Base-by-base conservation (phyloP, 176 grass and related monocot species). In the Areca catechu region DNA sequence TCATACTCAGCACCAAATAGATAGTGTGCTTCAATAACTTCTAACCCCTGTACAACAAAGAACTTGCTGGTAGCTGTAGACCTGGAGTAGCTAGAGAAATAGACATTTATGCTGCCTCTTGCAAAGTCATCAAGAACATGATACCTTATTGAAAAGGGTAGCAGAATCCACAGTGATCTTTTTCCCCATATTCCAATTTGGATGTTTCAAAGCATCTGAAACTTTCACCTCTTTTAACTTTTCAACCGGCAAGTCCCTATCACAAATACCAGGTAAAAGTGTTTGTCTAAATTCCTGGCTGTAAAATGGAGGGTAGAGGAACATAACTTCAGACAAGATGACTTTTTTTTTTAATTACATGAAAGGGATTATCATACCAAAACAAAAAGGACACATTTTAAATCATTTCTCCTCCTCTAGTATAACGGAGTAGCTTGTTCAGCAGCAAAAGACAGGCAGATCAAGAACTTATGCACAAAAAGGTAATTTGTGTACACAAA, bases 101-200 rank as follows among this genome's bases (percentile, higher is more conserved):
- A 9, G 16, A 73, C 10, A 25, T 57, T 3, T 49, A 23, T 69
- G 47, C 63, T 74, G 24, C 17, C 47, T 43, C 10, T 43, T 43
- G 34, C 34, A 43, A 12, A 12, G 34, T 43, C 34, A 43, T 43
- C 34, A 43, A 43, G 9, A 3, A 43, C 34, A 43, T 69, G 22
- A 70, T 47, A 98, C 87, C 77, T 98, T 98, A 66, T 98, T 98
- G 76, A 98, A 98, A 29, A 98, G 76, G 48, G 93, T 98, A 72
- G 93, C 93, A 63, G 93, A 98, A 78, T 98, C 93, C 52, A 98
- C 93, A 56, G 93, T 98, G 70, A 98, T 98, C 80, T 98, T 98
- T 73, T 92, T 98, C 53, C 93, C 93, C 93, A 98, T 92, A 65
- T 59, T 92, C 93, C 93, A 98, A 66, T 98, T 98, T 59, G 93